Percentiles rank a stretch among this genome's conserved stretches.
These are phyloP conservation scores for Aspergillus sojae DNA, from an alignment of 2,329 filamentous ascomycete species.

Conservation along the genomic window DNA sequence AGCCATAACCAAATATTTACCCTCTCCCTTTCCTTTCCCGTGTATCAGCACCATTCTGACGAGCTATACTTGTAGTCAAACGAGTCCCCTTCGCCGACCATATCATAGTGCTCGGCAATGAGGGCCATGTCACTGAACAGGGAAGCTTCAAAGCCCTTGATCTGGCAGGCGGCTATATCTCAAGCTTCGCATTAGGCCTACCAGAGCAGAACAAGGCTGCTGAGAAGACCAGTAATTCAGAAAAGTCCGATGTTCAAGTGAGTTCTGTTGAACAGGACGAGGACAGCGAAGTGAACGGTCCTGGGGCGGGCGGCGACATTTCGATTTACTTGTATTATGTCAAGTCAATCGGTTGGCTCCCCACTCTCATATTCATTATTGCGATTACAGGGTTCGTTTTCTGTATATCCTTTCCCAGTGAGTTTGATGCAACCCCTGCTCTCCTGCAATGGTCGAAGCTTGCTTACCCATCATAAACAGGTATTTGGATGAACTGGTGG, in stretches of 20 bases:
- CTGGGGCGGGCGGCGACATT: slow-evolving; percentile 43
- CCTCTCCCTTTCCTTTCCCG: background rate
- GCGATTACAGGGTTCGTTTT: slow-evolving; percentile 43
- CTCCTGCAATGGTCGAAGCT: background rate
- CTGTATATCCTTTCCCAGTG: slow-evolving; percentile 45
- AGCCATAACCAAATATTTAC: slow-evolving; percentile 1
- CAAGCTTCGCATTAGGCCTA: slow-evolving; percentile 39
- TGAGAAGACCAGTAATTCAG: slow-evolving; percentile 16
- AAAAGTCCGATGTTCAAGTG: slow-evolving; percentile 11
- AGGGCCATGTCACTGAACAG: slow-evolving; percentile 46
- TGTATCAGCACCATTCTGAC: background rate
- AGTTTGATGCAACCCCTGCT: slow-evolving; percentile 8
- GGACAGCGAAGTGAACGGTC: slow-evolving; percentile 29
- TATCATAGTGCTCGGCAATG: slow-evolving; percentile 42
- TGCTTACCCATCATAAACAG: slow-evolving; percentile 17
- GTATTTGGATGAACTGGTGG: slow-evolving; percentile 49
- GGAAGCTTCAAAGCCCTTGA: slow-evolving; percentile 43
- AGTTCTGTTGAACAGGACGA: slow-evolving; percentile 17
- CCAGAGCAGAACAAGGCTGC: slow-evolving; percentile 35
- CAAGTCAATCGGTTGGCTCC: slow-evolving; percentile 40
- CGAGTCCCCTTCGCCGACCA: slow-evolving; percentile 47
- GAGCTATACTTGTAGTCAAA: slow-evolving; percentile 29
- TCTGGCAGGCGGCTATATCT: slow-evolving; percentile 43
- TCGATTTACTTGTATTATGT: slow-evolving; percentile 47
- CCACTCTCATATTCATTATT: slow-evolving; percentile 39